Evolutionary conservation across 2,329 filamentous ascomycete genomes (phyloP).

Genomic region (Microdochium paspali): DNA sequence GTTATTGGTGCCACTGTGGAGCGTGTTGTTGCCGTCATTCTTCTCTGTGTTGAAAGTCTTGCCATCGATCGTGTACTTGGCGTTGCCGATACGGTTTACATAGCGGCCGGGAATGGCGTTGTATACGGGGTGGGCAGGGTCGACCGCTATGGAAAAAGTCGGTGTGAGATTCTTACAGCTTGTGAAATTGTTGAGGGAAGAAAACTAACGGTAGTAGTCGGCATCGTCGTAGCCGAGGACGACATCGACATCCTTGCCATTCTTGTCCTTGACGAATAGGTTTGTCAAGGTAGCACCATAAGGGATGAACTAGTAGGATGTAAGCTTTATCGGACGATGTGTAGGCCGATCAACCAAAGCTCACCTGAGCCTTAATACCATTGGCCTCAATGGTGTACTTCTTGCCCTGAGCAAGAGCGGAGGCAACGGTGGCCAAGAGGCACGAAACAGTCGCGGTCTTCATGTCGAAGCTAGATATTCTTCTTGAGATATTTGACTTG

Average conservation of each 20-base stretch:
- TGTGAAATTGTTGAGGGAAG: not conserved
- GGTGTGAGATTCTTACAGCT: conserved; percentile 2
- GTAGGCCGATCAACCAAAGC: not conserved
- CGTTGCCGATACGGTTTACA: conserved; percentile 55
- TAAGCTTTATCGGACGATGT: not conserved
- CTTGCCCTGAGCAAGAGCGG: not conserved
- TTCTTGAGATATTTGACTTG: not conserved
- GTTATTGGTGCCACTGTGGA: conserved; percentile 50
- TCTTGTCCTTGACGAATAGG: conserved; percentile 52
- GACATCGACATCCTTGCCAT: conserved; percentile 51
- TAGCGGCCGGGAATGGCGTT: conserved; percentile 55
- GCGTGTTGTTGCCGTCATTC: conserved; percentile 45
- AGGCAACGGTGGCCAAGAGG: not conserved
- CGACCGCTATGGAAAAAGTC: conserved; percentile 22
- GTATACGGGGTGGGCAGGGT: conserved; percentile 47
- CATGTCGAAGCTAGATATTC: not conserved
- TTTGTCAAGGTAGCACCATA: conserved; percentile 53
- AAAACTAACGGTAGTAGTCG: conserved; percentile 39
- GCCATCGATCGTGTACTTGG: conserved; percentile 42
- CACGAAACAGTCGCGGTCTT: not conserved
- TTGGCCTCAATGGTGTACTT: not conserved
- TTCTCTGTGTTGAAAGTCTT: conserved; percentile 40
- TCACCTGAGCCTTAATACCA: not conserved
- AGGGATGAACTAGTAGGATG: conserved; percentile 15
- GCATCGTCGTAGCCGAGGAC: conserved; percentile 56